Evolutionary conservation across 495 filamentous ascomycete species (phyloP), one percentile per base, ranked within the genome.

Genomic region (Neurospora sp.): DNA sequence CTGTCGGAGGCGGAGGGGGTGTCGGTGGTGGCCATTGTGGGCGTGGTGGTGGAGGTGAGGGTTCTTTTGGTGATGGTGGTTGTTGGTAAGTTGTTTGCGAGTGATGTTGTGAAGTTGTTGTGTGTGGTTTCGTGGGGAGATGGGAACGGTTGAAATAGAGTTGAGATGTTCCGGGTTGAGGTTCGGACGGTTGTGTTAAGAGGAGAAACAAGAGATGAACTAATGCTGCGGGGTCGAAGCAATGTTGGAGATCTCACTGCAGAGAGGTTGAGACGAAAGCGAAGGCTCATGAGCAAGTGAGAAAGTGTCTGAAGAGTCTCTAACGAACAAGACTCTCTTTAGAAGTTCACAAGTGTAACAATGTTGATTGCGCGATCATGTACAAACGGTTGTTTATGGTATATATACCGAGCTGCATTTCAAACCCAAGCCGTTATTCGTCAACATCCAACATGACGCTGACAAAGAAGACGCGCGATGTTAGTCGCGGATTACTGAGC

Each of bases 1-100:
- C 86, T 89, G 20, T 46, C 35, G 6, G 35, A 23, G 35, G 46
- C 18, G 27, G 70, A 31, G 70, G 70, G 72, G 62, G 69, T 76
- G 31, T 76, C 72, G 37, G 78, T 74, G 75, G 77, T 27, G 7
- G 73, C 74, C 70, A 31, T 39, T 18, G 44, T 71, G 18, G 70
- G 18, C 0, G 35, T 31, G 5, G 23, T 62, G 11, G 35, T 31
- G 5, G 23, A 31, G 11, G 2, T 16, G 23, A 62, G 5, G 23
- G 48, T 59, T 59, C 48, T 23, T 27, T 59, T 27, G 20, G 48
- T 27, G 48, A 11, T 11, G 18, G 10, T 7, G 10, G 10, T 7
- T 4, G 20, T 23, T 27, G 46, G 18, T n/a, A 44, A 44, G 16
- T 44, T 44, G 42, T n/a, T 18, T 8, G 41, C 39, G 39, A 41